Conservation (phyloP, 139 green algal species). For the Haematococcus lacustris region DNA sequence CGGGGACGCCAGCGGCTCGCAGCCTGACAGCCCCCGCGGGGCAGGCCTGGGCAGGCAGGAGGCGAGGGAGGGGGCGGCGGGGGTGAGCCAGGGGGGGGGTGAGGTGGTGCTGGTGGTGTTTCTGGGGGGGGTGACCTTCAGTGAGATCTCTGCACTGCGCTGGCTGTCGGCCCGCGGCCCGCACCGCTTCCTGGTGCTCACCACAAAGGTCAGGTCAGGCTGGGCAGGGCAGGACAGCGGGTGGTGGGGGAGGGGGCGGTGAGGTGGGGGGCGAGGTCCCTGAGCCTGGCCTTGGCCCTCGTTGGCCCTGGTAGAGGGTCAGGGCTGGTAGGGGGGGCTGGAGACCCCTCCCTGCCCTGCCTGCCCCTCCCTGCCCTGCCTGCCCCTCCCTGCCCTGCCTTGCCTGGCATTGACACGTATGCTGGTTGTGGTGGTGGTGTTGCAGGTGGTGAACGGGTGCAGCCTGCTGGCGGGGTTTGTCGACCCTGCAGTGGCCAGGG, state of each 20-base stretch:
- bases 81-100: neutral
- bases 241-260: neutral
- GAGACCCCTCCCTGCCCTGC: neutral
- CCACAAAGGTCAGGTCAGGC: slow-evolving; percentile 69
- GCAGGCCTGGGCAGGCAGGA: neutral
- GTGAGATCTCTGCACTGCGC: slow-evolving; percentile 79
- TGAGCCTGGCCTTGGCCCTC: neutral
- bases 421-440: neutral
- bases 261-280: neutral
- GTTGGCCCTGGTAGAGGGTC: neutral
- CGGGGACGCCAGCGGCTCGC: neutral
- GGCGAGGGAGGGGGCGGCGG: neutral
- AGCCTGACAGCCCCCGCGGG: too few species aligned
- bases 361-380: neutral
- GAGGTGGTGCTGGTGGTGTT: slow-evolving; percentile 75
- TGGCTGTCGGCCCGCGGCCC: slow-evolving; percentile 49
- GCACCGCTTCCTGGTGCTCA: slow-evolving; percentile 71
- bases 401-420: neutral
- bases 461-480: neutral
- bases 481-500: neutral
- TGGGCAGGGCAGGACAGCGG: neutral
- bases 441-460: neutral
- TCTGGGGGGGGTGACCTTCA: slow-evolving; percentile 80
- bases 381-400: neutral
- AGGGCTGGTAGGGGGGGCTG: neutral